Percentiles rank a stretch among this genome's conserved stretches.
These are phyloP conservation scores for Pichia thaimueangensis DNA, from an alignment of 805 yeast species.

Conservation along the genomic window DNA sequence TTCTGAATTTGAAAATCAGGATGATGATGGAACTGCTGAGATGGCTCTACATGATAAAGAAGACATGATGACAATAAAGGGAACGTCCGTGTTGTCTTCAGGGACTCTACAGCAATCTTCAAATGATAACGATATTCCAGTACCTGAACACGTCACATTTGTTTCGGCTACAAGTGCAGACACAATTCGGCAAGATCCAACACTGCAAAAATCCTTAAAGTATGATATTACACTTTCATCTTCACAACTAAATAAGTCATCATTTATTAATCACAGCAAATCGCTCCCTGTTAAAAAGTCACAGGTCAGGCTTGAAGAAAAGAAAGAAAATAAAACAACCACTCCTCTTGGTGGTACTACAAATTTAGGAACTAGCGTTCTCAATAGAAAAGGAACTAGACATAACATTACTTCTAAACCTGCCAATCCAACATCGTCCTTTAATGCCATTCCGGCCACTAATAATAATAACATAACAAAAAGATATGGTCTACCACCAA, in stretches of 20 bases:
- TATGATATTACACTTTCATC: slow-evolving; percentile 54
- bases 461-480: background rate
- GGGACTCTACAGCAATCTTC: background rate
- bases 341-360: background rate
- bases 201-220: slow-evolving; percentile 34
- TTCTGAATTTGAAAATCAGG: slow-evolving; percentile 28
- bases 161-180: slow-evolving; percentile 64
- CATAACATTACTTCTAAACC: no score
- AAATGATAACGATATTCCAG: slow-evolving; percentile 13
- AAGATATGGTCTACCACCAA: slow-evolving; percentile 25
- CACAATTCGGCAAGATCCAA: slow-evolving; percentile 40
- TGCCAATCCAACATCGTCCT: no score
- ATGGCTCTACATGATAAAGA: background rate
- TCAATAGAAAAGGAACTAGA: no score
- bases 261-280: slow-evolving; percentile 51
- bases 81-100: no score
- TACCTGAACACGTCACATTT: slow-evolving; percentile 34
- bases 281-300: slow-evolving; percentile 56
- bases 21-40: slow-evolving; percentile 11
- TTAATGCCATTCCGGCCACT: no score
- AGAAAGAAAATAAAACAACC: slow-evolving; percentile 4
- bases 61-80: no score
- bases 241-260: slow-evolving; percentile 48
- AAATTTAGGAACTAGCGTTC: no score
- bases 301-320: slow-evolving; percentile 12